phyloP scores from a whole-genome alignment of 345 rosid genomes.

The Gossypium ekmanianum region DNA sequence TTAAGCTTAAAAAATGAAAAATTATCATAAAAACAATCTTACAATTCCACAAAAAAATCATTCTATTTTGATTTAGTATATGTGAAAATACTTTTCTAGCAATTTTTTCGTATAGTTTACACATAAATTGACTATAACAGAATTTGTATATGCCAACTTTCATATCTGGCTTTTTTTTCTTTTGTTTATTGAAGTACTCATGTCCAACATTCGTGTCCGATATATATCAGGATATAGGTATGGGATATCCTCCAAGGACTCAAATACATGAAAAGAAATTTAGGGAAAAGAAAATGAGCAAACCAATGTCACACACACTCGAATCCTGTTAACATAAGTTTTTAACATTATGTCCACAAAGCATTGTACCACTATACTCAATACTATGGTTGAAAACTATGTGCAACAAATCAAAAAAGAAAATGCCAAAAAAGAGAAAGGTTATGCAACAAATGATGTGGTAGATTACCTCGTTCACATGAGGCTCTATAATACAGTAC shows the following conservation, averaged over 20 bases:
- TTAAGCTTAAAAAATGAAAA: too few species aligned
- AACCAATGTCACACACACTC: not conserved
- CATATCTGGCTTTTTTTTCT: not conserved
- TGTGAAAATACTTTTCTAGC: not conserved
- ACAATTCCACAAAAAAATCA: not conserved
- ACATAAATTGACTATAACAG: not conserved
- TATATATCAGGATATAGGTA: not conserved
- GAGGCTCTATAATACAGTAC: conserved; percentile 64
- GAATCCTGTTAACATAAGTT: not conserved
- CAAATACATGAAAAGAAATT: not conserved
- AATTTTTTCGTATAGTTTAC: not conserved
- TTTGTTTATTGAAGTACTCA: too few species aligned
- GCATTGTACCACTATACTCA: not conserved
- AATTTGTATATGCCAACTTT: not conserved
- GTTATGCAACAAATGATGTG: not conserved
- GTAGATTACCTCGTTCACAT: conserved; percentile 53
- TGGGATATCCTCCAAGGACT: not conserved
- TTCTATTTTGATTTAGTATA: not conserved
- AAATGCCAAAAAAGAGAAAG: not conserved
- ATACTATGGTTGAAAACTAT: not conserved
- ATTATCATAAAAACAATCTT: too few species aligned
- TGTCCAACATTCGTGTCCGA: too few species aligned
- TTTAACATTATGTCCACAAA: not conserved
- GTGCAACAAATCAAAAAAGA: not conserved
- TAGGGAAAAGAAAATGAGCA: not conserved